A percentile compares a stretch with the other conserved stretches of the same genome.
These are phyloP conservation scores for Citrullus amarus DNA, from an alignment of 306 rosid genomes.

Conservation along the genomic window DNA sequence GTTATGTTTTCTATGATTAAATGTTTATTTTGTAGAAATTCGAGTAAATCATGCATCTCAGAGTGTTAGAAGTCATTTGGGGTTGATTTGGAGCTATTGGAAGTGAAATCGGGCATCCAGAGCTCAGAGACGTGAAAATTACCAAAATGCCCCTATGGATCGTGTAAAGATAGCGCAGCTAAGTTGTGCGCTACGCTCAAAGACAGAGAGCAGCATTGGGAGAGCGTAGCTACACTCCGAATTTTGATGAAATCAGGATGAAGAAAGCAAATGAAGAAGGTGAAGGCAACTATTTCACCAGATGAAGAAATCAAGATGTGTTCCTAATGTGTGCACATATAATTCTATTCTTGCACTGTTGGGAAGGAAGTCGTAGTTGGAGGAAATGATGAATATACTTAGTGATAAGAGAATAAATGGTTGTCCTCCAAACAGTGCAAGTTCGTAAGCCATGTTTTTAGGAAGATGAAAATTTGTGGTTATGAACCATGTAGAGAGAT, in stretches of 20 bases:
- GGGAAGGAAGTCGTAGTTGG: conserved; percentile 55
- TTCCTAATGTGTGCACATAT: conserved; percentile 72
- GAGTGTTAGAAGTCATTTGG: no score
- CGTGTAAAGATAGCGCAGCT: no score
- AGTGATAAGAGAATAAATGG: conserved; percentile 71
- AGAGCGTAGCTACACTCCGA: no score
- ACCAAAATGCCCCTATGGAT: no score
- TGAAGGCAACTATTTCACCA: conserved; percentile 48
- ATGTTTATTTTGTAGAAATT: no score
- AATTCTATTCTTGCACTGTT: conserved; percentile 64
- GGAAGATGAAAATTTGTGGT: conserved; percentile 84
- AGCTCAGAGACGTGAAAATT: no score
- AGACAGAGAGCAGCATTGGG: no score
- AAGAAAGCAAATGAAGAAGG: conserved; percentile 16
- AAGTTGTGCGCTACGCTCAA: no score
- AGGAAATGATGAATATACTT: conserved; percentile 61
- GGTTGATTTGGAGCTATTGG: no score
- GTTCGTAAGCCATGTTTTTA: conserved; percentile 48
- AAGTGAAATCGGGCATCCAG: no score
- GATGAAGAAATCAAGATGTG: conserved; percentile 84
- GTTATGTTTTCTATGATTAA: no score
- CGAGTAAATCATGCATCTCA: no score
- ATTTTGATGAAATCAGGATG: conserved; percentile 8
- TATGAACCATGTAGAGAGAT: conserved; percentile 95
- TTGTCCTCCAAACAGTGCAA: conserved; percentile 64